Evolutionary conservation across 2,329 filamentous ascomycete species (phyloP).

Genomic region (Colletotrichum chlorophyti): DNA sequence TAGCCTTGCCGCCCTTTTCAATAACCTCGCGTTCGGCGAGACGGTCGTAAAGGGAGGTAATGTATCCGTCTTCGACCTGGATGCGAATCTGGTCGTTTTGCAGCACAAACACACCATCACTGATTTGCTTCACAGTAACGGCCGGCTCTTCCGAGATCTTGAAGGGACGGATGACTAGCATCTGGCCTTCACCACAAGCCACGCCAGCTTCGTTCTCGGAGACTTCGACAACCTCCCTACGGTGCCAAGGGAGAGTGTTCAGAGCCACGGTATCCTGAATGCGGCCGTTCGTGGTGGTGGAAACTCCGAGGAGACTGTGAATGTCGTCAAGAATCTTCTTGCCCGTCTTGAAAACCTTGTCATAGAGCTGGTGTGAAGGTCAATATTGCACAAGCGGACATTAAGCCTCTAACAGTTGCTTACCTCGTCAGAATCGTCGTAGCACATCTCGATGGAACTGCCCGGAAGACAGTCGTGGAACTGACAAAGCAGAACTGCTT

Average conservation of each 20-base stretch:
- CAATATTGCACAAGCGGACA: slow-evolving; percentile 30
- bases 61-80: slow-evolving; percentile 74
- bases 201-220: slow-evolving; percentile 60
- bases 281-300: slow-evolving; percentile 46
- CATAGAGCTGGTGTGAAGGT: slow-evolving; percentile 68
- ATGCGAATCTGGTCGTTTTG: slow-evolving; percentile 80
- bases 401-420: slow-evolving; percentile 29
- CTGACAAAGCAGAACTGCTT: slow-evolving; percentile 87
- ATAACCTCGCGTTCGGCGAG: slow-evolving; percentile 78
- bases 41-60: slow-evolving; percentile 85
- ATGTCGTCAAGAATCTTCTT: slow-evolving; percentile 75
- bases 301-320: slow-evolving; percentile 70
- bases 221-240: slow-evolving; percentile 75
- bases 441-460: slow-evolving; percentile 97
- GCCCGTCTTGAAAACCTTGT: slow-evolving; percentile 79
- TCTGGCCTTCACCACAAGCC: slow-evolving; percentile 61
- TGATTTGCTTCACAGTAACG: slow-evolving; percentile 58
- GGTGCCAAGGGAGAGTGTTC: slow-evolving; percentile 88
- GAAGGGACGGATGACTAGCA: slow-evolving; percentile 58
- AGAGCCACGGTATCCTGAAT: slow-evolving; percentile 66
- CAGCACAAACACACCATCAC: slow-evolving; percentile 74
- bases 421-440: slow-evolving; percentile 89
- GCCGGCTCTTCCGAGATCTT: slow-evolving; percentile 52
- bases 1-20: slow-evolving; percentile 76
- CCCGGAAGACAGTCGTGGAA: slow-evolving; percentile 98